A percentile compares a stretch with the other conserved stretches of the same genome.
Evolutionary conservation across 2,329 filamentous ascomycete genomes (phyloP).

Genomic region (Fusarium zealandicum): DNA sequence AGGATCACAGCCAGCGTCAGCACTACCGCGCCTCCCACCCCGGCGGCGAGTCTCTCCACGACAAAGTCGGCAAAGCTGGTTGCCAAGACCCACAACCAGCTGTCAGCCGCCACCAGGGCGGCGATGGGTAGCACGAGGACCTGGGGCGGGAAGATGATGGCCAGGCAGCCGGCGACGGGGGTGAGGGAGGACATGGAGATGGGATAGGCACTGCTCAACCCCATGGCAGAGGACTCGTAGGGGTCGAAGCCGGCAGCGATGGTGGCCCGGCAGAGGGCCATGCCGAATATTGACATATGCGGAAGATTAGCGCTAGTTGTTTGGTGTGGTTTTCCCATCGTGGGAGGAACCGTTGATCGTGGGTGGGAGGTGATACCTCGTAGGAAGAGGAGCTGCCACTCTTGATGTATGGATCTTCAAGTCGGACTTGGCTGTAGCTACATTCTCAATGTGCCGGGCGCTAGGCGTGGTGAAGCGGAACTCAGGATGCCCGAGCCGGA

Average conservation of each 20-base stretch:
- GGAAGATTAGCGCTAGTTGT: no score
- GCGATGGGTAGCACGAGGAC: slow-evolving; percentile 68
- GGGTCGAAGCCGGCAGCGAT: slow-evolving; percentile 79
- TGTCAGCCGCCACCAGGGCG: no score
- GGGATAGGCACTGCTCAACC: slow-evolving; percentile 80
- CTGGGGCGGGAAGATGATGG: slow-evolving; percentile 75
- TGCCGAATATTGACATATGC: slow-evolving; percentile 62
- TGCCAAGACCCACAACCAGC: no score
- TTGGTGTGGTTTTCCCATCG: no score
- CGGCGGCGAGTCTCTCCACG: no score
- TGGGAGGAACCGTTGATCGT: no score
- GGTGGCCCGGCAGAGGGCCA: slow-evolving; percentile 80
- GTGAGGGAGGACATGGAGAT: slow-evolving; percentile 67
- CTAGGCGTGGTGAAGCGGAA: neutral
- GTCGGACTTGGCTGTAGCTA: slow-evolving; percentile 17
- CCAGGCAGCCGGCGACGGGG: slow-evolving; percentile 75
- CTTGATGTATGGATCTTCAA: slow-evolving; percentile 43
- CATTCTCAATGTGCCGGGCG: no score
- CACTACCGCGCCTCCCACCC: no score
- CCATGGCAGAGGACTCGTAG: slow-evolving; percentile 73
- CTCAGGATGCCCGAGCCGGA: slow-evolving; percentile 9
- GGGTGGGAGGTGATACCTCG: slow-evolving; percentile 28
- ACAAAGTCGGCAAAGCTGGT: no score
- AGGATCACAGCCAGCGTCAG: slow-evolving; percentile 78
- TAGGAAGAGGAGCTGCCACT: slow-evolving; percentile 44